Base-by-base conservation (phyloP, 345 rosid genomes). In the Litchi chinensis region DNA sequence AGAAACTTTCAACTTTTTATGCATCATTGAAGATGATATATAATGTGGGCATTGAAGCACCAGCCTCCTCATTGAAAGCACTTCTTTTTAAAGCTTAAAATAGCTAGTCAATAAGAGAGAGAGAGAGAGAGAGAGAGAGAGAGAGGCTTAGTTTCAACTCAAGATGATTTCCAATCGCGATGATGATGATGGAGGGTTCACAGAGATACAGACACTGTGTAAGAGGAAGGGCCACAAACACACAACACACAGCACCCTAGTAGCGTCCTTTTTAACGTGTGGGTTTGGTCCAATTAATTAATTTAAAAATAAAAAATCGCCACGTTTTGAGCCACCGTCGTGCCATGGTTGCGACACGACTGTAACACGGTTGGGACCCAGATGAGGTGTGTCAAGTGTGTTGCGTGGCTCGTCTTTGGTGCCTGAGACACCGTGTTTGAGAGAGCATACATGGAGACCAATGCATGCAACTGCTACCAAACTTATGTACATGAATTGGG, bases 211-310 rank as follows among this genome's bases (percentile, higher is more conserved):
- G 3, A 22, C 37, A 37, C 0, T 39, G 10, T 3, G 21, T 32
- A 59, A 15, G 26, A n/a, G 18, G 15, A 46, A 12, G 21, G 66
- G 24, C 26, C 50, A 50, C 54, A 13, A 5, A 50, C 13, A 16
- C 54, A 10, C 15, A 10, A 50, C 5, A 12, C 56, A 12, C 19
- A 3, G 10, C 2, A 32, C 37, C 3, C 37, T 2, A 1, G 37
- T 32, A 32, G 5, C 5, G 63, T 60, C 77, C 1, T 7, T 57
- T 73, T 68, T 63, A 73, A 69, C 76, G 13, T 4, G 75, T 73
- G 76, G 80, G 82, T 76, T 76, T 46, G 37, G 68, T 73, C n/a
- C 72, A 79, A 5, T 46, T 46, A 57, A 57, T 75, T 75, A 32
- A 82, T 70, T 79, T 19, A 46, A 24, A 65, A 6, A 65, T 40